Evolutionary conservation across 2,329 filamentous ascomycete species (phyloP), one percentile per base, ranked within the genome.

Genomic region (Drechslera avenae): DNA sequence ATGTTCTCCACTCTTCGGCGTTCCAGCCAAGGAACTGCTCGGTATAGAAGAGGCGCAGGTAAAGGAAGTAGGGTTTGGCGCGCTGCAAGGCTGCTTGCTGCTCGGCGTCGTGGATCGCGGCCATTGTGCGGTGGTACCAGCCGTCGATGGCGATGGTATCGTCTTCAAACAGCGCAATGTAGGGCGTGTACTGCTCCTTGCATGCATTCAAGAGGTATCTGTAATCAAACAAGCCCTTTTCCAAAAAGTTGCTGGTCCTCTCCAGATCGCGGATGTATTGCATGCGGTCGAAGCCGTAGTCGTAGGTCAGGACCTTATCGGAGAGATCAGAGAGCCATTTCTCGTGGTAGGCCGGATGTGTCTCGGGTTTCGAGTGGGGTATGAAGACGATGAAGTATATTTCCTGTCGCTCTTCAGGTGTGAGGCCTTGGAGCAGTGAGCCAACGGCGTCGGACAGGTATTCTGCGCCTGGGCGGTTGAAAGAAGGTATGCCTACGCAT

Each of bases 21-120:
- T 79, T 78, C 77, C 76, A 79, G 43, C 76, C 76, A 3, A 76
- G 67, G 37, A 76, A 75, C 41, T 75, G 64, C 46, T 79, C 76
- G 0, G 75, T 77, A 50, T 77, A 78, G 63, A 80, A 79, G 10
- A 80, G 65, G 2, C 76, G 75, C 14, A 79, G 65, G 56, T 79
- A 79, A 5, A 78, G 62, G 56, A 73, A 74, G 21, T 70, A 63
- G 19, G 62, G 52, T 12, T 58, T 62, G 8, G 59, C 57, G 14
- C 56, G 60, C 32, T 51, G 52, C 19, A 63, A 39, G 13, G 54
- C 57, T 10, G 64, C 68, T 41, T 72, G 59, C 26, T 52, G 54
- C 48, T 76, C 69, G 4, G 70, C 71, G 30, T 62, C 53, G 14
- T 66, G 54, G 26, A 79, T 57, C 0, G 71, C 76, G 4, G 65